These are phyloP conservation scores for Sarocladiaceae sp. DNA, from an alignment of 2,329 filamentous ascomycete species.

Conservation along the genomic window DNA sequence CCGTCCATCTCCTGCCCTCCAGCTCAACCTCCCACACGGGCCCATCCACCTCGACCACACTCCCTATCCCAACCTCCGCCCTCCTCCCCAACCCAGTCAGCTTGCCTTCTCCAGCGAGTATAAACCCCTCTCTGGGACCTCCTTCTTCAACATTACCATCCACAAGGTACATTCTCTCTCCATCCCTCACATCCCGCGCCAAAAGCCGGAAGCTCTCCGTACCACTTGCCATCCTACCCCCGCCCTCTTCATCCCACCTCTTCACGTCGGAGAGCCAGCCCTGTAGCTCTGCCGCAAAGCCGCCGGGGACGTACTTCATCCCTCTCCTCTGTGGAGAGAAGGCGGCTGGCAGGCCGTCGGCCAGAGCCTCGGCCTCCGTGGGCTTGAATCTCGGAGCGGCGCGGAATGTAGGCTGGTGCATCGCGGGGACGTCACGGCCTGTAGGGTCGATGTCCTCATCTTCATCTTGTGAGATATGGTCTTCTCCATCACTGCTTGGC, in stretches of 20 bases:
- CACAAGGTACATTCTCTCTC: constrained; percentile 12
- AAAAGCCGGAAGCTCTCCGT: constrained; percentile 18
- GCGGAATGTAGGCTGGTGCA: constrained; percentile 31
- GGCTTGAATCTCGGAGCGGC: constrained; percentile 34
- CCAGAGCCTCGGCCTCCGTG: constrained; percentile 17
- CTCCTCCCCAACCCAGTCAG: constrained; percentile 28
- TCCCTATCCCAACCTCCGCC: constrained; percentile 21
- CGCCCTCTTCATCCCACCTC: constrained; percentile 21
- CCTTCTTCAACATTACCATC: neutral
- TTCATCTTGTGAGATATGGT: constrained; percentile 9
- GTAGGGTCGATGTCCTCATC: constrained; percentile 14
- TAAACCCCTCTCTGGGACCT: constrained; percentile 16
- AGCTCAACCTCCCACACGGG: constrained; percentile 33
- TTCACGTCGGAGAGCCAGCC: constrained; percentile 35
- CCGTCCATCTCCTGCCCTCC: constrained; percentile 27
- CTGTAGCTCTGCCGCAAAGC: constrained; percentile 33
- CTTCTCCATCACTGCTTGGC: constrained; percentile 13
- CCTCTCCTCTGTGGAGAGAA: constrained; percentile 32
- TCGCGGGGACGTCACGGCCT: neutral
- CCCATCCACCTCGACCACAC: constrained; percentile 25
- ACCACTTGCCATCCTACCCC: neutral
- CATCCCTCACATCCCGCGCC: constrained; percentile 24
- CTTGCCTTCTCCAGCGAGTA: constrained; percentile 32
- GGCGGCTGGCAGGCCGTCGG: constrained; percentile 17
- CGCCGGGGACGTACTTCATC: constrained; percentile 27